Base-by-base conservation (phyloP, 306 rosid species). In the Cucumis hystrix region DNA sequence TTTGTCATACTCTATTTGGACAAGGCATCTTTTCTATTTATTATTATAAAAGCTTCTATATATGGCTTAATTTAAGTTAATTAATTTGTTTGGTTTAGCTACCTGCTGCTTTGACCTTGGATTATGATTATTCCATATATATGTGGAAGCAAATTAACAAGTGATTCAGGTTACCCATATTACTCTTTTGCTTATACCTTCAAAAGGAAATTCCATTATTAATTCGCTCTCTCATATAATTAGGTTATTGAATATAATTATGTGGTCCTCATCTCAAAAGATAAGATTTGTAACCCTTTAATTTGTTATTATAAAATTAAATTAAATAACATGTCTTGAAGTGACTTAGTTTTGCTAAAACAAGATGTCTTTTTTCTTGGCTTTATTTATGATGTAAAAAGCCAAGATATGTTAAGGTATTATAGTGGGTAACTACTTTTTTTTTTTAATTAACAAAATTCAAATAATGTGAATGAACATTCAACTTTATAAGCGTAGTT, bases 1-100 rank as follows among this genome's bases (percentile, higher is more conserved):
- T 23, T 12, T 69, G 87, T 75, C 87, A 35, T 57, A 69, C 67
- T 78, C 84, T 81, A n/a, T 67, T 81, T 84, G 87, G 83, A 78
- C 74, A 21, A 54, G 77, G 81, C 82, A 84, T 78, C 76, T 70
- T 23, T 76, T 28, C 47, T n/a, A 52, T 41, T 12, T 14, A 14
- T 49, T 33, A 12, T 17, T 65, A 16, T 25, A 6, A 60, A 13
- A 10, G 7, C 47, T 76, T 57, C 3, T 10, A 41, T 70, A 70
- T 13, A 70, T 45, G 7, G 28, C 20, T 69, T 45, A 23, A 70
- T 28, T 51, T 51, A 71, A 16, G 16, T 49, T 8, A 71, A 71
- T 71, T 20, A 67, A 40, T 41, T 33, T 16, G 60, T 72, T 71
- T 72, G 76, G 61, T 72, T 72, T 28, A 49, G 57, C 39, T 23